These are phyloP conservation scores for Fistulina hepatica DNA, from an alignment of 1,284 basidiomycete genomes.

Conservation along the genomic window DNA sequence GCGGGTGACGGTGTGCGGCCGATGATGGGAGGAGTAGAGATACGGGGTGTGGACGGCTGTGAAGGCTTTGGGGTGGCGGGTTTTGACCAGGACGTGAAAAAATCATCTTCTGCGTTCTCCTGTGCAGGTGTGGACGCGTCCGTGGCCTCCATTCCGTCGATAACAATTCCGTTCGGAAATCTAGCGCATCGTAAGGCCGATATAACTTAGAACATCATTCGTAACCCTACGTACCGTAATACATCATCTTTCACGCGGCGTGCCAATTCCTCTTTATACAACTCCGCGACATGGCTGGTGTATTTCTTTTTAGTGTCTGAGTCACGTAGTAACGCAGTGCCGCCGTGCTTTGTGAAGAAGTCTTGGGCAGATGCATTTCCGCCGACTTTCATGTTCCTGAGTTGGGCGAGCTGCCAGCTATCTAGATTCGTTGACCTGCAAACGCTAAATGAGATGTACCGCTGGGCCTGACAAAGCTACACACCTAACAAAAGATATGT, in stretches of 20 bases:
- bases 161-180: constrained; percentile 63
- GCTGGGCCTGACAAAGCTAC: constrained; percentile 20
- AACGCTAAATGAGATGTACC: constrained; percentile 4
- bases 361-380: constrained; percentile 86
- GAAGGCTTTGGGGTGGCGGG: constrained; percentile 49
- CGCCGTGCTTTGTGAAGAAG: constrained; percentile 86
- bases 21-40: constrained; percentile 44
- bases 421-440: constrained; percentile 92
- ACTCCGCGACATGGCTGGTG: constrained; percentile 67
- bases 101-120: constrained; percentile 69
- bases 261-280: constrained; percentile 91
- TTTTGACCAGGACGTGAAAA: constrained; percentile 95
- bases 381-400: constrained; percentile 94
- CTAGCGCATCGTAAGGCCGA: too few species aligned
- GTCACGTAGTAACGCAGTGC: constrained; percentile 57
- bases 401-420: constrained; percentile 84
- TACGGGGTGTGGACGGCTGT: constrained; percentile 36
- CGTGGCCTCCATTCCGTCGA: constrained; percentile 61
- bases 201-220: constrained; percentile 1
- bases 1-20: constrained; percentile 31
- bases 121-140: constrained; percentile 29
- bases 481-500: constrained; percentile 94
- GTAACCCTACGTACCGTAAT: constrained; percentile 37
- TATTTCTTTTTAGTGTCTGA: constrained; percentile 87
- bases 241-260: constrained; percentile 75